Evolutionary conservation across 805 yeast species (phyloP), one percentile per base, ranked within the genome.

Genomic region (Jamesozyma rosinii): DNA sequence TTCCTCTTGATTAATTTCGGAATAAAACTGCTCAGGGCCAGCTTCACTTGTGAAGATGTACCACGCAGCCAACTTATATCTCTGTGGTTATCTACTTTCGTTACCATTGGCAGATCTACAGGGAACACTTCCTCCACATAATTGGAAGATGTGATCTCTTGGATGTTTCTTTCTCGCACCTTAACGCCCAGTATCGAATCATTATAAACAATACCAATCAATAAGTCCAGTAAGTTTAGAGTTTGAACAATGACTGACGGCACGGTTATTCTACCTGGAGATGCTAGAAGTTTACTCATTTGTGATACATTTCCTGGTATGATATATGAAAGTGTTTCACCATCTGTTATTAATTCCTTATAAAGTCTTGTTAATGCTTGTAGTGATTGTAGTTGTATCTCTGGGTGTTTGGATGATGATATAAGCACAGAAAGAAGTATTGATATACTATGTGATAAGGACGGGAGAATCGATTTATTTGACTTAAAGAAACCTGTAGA

Each of bases 11-110:
- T n/a, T 18, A 60, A 40, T 37, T 45, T 56, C 1, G 54, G 54
- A 1, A 60, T 35, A 20, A 73, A 58, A 2, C 65, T 50, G 20
- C 63, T 57, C 5, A 80, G 45, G 0, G 81, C 76, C 15, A 69
- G 57, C 38, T 64, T 63, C 2, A 78, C 63, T 51, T 80, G 84
- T 15, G 58, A 51, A 4, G 72, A 59, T 0, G 83, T 76, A 0
- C 72, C 78, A 13, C 56, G 64, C n/a, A 77, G 54, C 86, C 86
- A 79, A 14, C 70, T 50, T 5, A 64, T 63, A 4, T 75, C 69
- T 52, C 83, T 63, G 47, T 68, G 71, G 30, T 34, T 17, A 19
- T 17, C n/a, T 5, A 14, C 18, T 9, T 11, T 15, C 18, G 10
- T 9, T 14, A 22, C 34, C 38, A 36, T 19, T 19, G 9, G 29